Conservation (phyloP, 345 rosid species). For the Salix suchowensis region DNA sequence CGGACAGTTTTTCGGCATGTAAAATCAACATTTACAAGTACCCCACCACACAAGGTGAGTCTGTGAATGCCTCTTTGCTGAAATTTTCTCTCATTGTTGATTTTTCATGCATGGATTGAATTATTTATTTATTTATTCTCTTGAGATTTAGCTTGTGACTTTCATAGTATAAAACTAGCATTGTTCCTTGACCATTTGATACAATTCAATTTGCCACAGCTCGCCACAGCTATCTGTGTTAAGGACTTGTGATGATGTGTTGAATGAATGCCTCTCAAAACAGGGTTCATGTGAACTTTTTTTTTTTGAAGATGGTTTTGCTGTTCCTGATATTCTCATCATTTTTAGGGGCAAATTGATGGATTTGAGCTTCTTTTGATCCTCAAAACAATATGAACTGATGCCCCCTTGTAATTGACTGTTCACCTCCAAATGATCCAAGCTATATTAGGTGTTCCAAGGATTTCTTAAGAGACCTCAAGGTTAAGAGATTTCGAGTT, state of each 20-base stretch:
- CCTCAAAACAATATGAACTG: not conserved
- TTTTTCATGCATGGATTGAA: not conserved
- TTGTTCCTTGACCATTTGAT: not conserved
- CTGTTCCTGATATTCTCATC: not conserved
- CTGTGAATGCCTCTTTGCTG: not conserved
- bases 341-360: not conserved
- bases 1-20: constrained; percentile 87
- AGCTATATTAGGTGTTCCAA: not conserved
- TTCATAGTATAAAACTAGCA: not conserved
- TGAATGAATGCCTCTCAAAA: not conserved
- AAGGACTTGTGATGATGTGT: not conserved
- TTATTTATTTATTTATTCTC: not conserved
- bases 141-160: not conserved
- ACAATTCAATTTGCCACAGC: not conserved
- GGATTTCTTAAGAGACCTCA: not conserved
- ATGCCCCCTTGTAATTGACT: not conserved
- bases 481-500: not conserved
- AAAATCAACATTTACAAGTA: constrained; percentile 62
- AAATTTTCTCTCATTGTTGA: not conserved
- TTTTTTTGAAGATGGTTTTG: not conserved
- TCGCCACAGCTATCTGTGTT: not conserved
- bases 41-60: constrained; percentile 81
- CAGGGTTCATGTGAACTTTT: not conserved
- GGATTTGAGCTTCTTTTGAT: not conserved
- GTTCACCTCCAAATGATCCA: not conserved